These are phyloP conservation scores for Penicillium cinerascens DNA, from an alignment of 495 filamentous ascomycete genomes.

Conservation along the genomic window DNA sequence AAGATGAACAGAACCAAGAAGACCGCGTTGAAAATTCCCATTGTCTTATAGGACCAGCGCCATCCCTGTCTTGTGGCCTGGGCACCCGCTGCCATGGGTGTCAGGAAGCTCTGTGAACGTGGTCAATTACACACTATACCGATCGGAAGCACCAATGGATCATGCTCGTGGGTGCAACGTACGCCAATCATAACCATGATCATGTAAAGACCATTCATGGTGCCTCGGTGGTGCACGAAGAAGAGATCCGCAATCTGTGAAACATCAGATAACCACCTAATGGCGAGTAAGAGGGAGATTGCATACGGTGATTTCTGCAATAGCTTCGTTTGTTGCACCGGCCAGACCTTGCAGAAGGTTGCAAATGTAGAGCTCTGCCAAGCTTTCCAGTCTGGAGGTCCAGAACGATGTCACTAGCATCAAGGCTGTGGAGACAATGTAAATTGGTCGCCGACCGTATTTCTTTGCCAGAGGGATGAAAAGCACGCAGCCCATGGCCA, in stretches of 20 bases:
- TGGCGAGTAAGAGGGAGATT: background rate
- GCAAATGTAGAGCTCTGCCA: constrained; percentile 27
- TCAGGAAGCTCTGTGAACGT: constrained; percentile 27
- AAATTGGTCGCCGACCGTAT: constrained; percentile 34
- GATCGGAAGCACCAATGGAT: background rate
- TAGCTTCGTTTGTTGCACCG: constrained; percentile 34
- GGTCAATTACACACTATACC: background rate
- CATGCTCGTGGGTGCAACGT: constrained; percentile 4
- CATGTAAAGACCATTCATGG: constrained; percentile 38
- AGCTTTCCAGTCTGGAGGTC: constrained; percentile 18
- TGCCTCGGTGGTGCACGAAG: constrained; percentile 36
- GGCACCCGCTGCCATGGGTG: constrained; percentile 31
- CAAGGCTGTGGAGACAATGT: constrained; percentile 28
- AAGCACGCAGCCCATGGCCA: constrained; percentile 28
- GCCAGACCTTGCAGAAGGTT: constrained; percentile 33
- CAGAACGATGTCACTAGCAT: constrained; percentile 33
- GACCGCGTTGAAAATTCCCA: constrained; percentile 28
- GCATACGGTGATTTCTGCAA: constrained; percentile 34
- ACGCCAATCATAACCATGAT: constrained; percentile 36
- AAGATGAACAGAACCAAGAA: constrained; percentile 27
- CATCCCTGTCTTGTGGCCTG: constrained; percentile 33
- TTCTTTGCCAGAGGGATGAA: constrained; percentile 36
- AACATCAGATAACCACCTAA: background rate
- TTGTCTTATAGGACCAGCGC: constrained; percentile 29
- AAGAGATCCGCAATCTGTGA: constrained; percentile 37